These are phyloP conservation scores for Aphelidium insulamus DNA, from an alignment of 371 early-diverging fungal genomes.

Conservation along the genomic window DNA sequence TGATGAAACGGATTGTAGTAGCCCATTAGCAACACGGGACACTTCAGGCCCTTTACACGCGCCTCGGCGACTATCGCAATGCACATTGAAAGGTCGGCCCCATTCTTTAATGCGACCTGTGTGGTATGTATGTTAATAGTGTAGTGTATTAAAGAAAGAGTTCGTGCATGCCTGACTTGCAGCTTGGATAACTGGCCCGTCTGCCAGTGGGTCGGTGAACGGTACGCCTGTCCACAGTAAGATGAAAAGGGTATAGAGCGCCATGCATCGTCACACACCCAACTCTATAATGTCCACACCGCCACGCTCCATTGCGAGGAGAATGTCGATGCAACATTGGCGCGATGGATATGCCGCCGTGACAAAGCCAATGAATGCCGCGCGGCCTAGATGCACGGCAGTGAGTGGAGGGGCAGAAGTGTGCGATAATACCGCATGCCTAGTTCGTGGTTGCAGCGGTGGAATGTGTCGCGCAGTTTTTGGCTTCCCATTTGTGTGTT, in stretches of 20 bases:
- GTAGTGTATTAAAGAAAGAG: too few species aligned
- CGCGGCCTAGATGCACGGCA: slow-evolving; percentile 30
- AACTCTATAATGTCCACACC: slow-evolving; percentile 93
- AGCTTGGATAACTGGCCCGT: slow-evolving; percentile 88
- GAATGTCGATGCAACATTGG: slow-evolving; percentile 45
- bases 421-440: slow-evolving; percentile 49
- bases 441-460: too few species aligned
- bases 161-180: slow-evolving; percentile 43
- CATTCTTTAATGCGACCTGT: slow-evolving; percentile 49
- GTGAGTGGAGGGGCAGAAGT: slow-evolving; percentile 31
- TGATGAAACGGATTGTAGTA: slow-evolving; percentile 89
- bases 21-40: slow-evolving; percentile 90
- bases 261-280: slow-evolving; percentile 19
- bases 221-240: slow-evolving; percentile 40
- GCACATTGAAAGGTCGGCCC: slow-evolving; percentile 53
- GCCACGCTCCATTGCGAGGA: slow-evolving; percentile 67
- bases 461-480: too few species aligned
- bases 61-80: slow-evolving; percentile 57
- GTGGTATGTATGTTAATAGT: background rate
- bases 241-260: background rate
- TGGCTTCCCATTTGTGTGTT: too few species aligned
- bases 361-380: slow-evolving; percentile 79
- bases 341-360: slow-evolving; percentile 78
- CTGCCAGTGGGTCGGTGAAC: slow-evolving; percentile 93
- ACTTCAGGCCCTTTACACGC: slow-evolving; percentile 52